Evolutionary conservation across 352 stramenopile species (phyloP), one percentile per base, ranked within the genome.

Genomic region (Phytophthora agathidicida): DNA sequence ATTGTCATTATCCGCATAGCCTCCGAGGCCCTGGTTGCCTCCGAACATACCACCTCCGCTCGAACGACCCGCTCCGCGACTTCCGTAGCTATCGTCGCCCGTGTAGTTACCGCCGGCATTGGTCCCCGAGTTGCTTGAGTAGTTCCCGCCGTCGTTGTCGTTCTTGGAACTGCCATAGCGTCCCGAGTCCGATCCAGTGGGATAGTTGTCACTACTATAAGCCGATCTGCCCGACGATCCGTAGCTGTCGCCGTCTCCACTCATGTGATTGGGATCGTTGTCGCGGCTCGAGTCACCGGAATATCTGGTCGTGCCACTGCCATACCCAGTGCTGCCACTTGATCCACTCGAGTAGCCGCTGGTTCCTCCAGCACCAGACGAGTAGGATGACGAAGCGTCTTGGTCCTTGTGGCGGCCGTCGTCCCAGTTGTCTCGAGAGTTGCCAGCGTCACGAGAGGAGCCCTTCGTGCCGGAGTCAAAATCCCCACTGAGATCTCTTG

Each of bases 271-370:
- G 10, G 45, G 37, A 8, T 68, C 35, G 22, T 56, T 42, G n/a
- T 23, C 38, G 17, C 32, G 39, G 8, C 27, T 26, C 26, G 45
- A 30, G n/a, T 36, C 32, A 22, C 41, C 33, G 27, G 33, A 45
- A 20, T 65, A 60, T 11, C 45, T 47, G 9, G 46, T 27, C 14
- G 14, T 13, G 33, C 24, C 52, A n/a, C 32, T 50, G 10, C 41
- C 49, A 17, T 52, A 14, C 22, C 44, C 41, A 19, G 31, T 33
- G 33, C 17, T 38, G 17, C 42, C 41, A 5, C 58, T 65, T 23
- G 60, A 66, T 16, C 49, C 54, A 9, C 30, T 51, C 5, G 63
- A 68, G 23, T 72, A 68, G 20, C 28, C 23, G 13, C 28, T 66
- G 16, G 13, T 26, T 44, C 48, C 65, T 27, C 48, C 33, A 5